phyloP scores from a whole-genome alignment of 1,284 basidiomycete genomes.

The Malassezia brasiliensis region DNA sequence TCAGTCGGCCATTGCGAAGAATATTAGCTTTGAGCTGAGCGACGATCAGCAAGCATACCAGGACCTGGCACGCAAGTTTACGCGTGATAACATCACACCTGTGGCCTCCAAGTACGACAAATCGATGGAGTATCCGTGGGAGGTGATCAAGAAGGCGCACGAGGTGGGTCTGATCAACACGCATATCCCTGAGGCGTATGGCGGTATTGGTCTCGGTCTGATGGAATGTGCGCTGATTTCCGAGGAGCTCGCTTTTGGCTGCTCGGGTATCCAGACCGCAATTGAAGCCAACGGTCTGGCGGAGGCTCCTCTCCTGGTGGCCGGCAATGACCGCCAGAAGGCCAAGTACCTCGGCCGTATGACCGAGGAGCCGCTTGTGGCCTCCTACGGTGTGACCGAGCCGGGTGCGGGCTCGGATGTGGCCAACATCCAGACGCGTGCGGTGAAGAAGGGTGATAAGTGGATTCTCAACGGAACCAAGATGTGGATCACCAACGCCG shows the following conservation, averaged over 20 bases:
- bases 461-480: slow-evolving; percentile 53
- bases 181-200: slow-evolving; percentile 51
- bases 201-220: slow-evolving; percentile 53
- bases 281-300: slow-evolving; percentile 53
- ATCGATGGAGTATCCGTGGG: slow-evolving; percentile 52
- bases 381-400: slow-evolving; percentile 55
- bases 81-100: slow-evolving; percentile 53
- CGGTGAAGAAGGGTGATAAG: slow-evolving; percentile 53
- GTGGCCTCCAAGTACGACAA: slow-evolving; percentile 50
- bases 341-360: slow-evolving; percentile 55
- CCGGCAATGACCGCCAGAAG: slow-evolving; percentile 53
- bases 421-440: slow-evolving; percentile 48
- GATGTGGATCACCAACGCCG: slow-evolving; percentile 53
- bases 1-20: slow-evolving; percentile 4
- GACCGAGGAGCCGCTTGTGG: slow-evolving; percentile 55
- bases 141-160: slow-evolving; percentile 54
- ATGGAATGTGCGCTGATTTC: slow-evolving; percentile 53
- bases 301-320: slow-evolving; percentile 54
- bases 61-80: slow-evolving; percentile 53
- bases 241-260: slow-evolving; percentile 53
- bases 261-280: slow-evolving; percentile 54
- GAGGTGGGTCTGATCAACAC: slow-evolving; percentile 41
- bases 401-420: slow-evolving; percentile 56
- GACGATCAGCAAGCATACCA: slow-evolving; percentile 49
- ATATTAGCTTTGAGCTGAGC: slow-evolving; percentile 37